phyloP scores from a whole-genome alignment of 176 grass and related monocot genomes.

The Oryza officinalis region DNA sequence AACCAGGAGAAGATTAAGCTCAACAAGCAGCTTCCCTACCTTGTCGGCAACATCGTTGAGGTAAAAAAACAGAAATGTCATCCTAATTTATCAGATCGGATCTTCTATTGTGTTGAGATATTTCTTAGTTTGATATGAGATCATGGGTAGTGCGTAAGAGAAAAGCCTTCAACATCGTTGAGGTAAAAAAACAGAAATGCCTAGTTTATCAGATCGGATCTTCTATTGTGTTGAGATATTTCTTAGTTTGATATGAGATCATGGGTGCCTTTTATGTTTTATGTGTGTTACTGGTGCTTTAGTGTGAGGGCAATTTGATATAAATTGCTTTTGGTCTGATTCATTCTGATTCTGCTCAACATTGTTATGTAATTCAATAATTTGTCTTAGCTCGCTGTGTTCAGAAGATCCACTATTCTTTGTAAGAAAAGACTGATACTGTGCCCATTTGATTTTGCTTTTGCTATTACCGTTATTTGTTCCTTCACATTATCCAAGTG shows the following conservation, averaged over 20 bases:
- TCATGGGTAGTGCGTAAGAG: neutral
- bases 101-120: neutral
- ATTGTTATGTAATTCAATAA: neutral
- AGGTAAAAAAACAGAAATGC: conserved; percentile 41
- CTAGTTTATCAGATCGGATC: neutral
- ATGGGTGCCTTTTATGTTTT: neutral
- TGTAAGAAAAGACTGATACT: neutral
- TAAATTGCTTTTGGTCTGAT: neutral
- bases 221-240: neutral
- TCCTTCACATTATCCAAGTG: neutral
- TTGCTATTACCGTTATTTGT: neutral
- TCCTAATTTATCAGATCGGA: neutral
- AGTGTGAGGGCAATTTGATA: neutral
- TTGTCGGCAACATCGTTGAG: conserved; percentile 91
- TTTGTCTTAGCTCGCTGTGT: neutral
- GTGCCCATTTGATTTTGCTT: neutral
- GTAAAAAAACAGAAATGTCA: conserved; percentile 20
- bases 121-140: neutral
- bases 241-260: neutral
- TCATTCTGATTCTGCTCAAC: neutral
- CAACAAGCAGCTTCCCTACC: conserved; percentile 81
- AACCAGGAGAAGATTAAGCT: conserved; percentile 93
- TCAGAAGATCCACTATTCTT: neutral
- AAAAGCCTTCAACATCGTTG: conserved; percentile 60
- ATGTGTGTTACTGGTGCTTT: neutral